Base-by-base conservation (phyloP, 1,139 yeast genomes). In the Pichia sp. region DNA sequence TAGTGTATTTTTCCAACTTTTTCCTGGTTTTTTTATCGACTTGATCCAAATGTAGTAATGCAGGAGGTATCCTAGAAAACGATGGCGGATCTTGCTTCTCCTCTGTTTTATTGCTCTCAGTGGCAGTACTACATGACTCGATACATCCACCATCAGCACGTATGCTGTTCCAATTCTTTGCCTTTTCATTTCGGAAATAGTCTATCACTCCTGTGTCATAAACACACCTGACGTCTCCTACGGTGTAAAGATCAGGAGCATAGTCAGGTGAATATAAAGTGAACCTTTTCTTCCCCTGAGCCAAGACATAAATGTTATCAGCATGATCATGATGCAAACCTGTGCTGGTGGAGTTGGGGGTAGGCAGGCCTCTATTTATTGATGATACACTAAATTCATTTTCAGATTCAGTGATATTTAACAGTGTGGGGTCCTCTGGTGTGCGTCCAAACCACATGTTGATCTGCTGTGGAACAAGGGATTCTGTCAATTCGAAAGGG, bases 261-360 rank as follows among this genome's bases (percentile, higher is more conserved):
- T 81, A 86, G 29, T 72, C 71, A 1, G 93, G 92, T 8, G 85
- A 73, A 63, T 76, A 84, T 4, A 86, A 61, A 0, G 91, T 84
- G 65, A 86, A 85, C 58, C 90, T 66, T 63, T 86, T 86, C n/a
- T 66, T 64, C 0, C 92, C 93, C 33, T 76, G 71, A 1, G 82
- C 65, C 1, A 86, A 76, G 2, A 85, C 72, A 65, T 86, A 86
- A 44, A 85, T 70, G 63, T 86, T 86, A 64, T 85, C 91, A 0
- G 92, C 87, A 67, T 85, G 91, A 65, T 86, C 93, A 65, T 86
- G 93, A 63, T 86, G 93, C n/a, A 86, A 70, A 0, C 93, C 93
- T 0, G 91, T 83, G 0, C 90, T 84, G 0, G 83, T 74, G 5
- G 64, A 61, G 1, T 86, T 87, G 1, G 68, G 68, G 1, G 78